Percentiles rank a stretch among this genome's conserved stretches.
These are phyloP conservation scores for Cystofilobasidium bisporidii DNA, from an alignment of 768 basidiomycete genomes.

Conservation along the genomic window DNA sequence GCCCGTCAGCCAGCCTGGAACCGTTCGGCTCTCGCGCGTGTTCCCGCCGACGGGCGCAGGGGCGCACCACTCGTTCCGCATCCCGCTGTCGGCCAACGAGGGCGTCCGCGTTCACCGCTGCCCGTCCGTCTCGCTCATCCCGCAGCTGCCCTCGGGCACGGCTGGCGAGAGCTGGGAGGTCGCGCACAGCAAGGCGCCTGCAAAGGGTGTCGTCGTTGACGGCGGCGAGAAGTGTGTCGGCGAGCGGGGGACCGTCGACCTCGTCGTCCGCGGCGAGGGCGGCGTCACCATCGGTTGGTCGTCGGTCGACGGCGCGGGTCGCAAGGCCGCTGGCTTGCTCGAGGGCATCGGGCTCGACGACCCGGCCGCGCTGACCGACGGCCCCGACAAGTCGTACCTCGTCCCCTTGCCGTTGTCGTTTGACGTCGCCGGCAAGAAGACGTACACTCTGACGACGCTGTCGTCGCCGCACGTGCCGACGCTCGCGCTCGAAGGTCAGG, in stretches of 20 bases:
- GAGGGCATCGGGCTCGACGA: slow-evolving; percentile 69
- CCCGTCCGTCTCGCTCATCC: slow-evolving; percentile 17
- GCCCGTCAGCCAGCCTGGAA: slow-evolving; percentile 61
- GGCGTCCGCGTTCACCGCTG: slow-evolving; percentile 13
- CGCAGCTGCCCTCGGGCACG: slow-evolving; percentile 40
- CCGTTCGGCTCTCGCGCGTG: slow-evolving; percentile 63
- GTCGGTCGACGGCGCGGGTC: slow-evolving; percentile 53
- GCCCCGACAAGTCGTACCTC: slow-evolving; percentile 44
- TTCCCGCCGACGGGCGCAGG: neutral
- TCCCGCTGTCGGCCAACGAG: slow-evolving; percentile 1
- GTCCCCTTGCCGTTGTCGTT: slow-evolving; percentile 20
- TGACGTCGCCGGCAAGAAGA: slow-evolving; percentile 12
- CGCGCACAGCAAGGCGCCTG: no score
- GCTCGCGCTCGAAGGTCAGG: slow-evolving; percentile 2
- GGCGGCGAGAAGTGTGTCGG: slow-evolving; percentile 51
- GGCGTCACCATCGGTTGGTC: slow-evolving; percentile 63
- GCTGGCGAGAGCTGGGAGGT: slow-evolving; percentile 51
- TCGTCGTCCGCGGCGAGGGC: slow-evolving; percentile 45
- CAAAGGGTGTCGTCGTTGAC: no score
- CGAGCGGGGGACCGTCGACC: slow-evolving; percentile 44
- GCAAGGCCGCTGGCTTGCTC: slow-evolving; percentile 61
- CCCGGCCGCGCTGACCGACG: slow-evolving; percentile 14
- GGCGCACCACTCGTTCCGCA: neutral
- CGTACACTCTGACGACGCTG: slow-evolving; percentile 21
- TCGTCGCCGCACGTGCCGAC: slow-evolving; percentile 9